Percentiles rank a stretch among this genome's conserved stretches.
Evolutionary conservation across 139 green algal genomes (phyloP).

Genomic region (Closterium sp.): DNA sequence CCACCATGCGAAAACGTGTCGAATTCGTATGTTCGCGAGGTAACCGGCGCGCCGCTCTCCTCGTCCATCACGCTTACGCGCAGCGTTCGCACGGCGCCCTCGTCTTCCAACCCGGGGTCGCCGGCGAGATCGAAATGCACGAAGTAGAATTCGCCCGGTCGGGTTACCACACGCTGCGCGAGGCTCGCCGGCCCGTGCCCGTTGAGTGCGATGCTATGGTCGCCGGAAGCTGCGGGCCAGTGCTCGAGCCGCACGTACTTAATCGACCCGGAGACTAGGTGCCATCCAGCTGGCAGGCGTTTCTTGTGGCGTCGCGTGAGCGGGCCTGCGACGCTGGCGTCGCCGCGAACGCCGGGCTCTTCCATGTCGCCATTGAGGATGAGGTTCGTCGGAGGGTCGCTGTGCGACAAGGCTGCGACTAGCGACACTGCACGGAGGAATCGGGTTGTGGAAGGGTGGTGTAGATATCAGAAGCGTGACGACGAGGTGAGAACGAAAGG

Average conservation of each 20-base stretch:
- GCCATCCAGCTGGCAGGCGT: neutral
- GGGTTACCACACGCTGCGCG: neutral
- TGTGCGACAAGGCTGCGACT: neutral
- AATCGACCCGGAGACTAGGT: neutral
- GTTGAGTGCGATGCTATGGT: slow-evolving; percentile 3
- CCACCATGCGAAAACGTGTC: slow-evolving; percentile 2
- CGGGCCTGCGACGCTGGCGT: neutral
- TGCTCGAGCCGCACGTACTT: slow-evolving; percentile 1
- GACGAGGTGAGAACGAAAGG: neutral
- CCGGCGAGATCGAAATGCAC: neutral
- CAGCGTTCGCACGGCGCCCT: neutral
- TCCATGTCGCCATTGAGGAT: slow-evolving; percentile 4
- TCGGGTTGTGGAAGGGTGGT: neutral
- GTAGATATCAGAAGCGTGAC: neutral
- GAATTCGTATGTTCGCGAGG: slow-evolving; percentile 9
- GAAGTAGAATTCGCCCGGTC: neutral
- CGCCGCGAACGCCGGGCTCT: neutral
- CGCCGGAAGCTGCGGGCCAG: neutral
- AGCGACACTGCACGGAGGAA: neutral
- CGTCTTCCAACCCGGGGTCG: neutral
- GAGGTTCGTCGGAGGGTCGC: neutral
- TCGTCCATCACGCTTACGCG: neutral
- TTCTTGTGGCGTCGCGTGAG: neutral
- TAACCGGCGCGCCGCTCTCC: neutral
- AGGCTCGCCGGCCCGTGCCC: neutral